A percentile compares a stretch with the other conserved stretches of the same genome.
These are phyloP conservation scores for Pseudoturritis turrita DNA, from an alignment of 345 rosid genomes.

Conservation along the genomic window DNA sequence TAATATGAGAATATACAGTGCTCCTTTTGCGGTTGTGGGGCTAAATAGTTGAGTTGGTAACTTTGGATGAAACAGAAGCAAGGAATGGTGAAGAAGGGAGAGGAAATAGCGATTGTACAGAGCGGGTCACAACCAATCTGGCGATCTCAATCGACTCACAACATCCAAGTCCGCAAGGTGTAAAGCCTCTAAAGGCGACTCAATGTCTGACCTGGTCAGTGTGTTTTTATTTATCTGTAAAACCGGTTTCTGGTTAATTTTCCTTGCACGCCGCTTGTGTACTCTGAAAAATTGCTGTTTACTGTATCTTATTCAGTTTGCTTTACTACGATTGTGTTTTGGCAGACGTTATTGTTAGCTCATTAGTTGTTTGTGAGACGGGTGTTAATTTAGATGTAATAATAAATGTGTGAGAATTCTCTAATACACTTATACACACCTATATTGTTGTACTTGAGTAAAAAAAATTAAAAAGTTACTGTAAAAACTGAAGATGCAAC, in stretches of 20 bases:
- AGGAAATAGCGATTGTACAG: constrained; percentile 88
- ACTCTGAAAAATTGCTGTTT: constrained; percentile 15
- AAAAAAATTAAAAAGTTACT: neutral
- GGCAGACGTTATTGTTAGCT: neutral
- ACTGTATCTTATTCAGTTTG: constrained; percentile 18
- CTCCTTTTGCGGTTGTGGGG: neutral
- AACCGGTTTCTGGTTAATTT: constrained; percentile 6
- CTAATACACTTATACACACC: neutral
- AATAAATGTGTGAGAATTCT: neutral
- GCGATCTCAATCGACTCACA: constrained; percentile 94
- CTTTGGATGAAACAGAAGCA: constrained; percentile 53
- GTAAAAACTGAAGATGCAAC: neutral
- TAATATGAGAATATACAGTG: too few species aligned
- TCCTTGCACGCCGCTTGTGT: constrained; percentile 5
- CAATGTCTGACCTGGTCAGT: neutral
- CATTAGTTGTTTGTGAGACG: constrained; percentile 5
- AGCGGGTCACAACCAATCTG: constrained; percentile 95
- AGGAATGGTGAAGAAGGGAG: constrained; percentile 95
- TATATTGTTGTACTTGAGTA: neutral
- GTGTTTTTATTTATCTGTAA: neutral
- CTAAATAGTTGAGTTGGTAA: constrained; percentile 3
- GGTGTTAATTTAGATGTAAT: constrained; percentile 6
- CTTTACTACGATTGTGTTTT: constrained; percentile 1
- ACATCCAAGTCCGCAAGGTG: constrained; percentile 90
- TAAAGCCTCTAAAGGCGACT: constrained; percentile 34